A percentile compares a stretch with the other conserved stretches of the same genome.
These are phyloP conservation scores for Triticum urartu DNA, from an alignment of 176 grass and related monocot species.

Conservation along the genomic window DNA sequence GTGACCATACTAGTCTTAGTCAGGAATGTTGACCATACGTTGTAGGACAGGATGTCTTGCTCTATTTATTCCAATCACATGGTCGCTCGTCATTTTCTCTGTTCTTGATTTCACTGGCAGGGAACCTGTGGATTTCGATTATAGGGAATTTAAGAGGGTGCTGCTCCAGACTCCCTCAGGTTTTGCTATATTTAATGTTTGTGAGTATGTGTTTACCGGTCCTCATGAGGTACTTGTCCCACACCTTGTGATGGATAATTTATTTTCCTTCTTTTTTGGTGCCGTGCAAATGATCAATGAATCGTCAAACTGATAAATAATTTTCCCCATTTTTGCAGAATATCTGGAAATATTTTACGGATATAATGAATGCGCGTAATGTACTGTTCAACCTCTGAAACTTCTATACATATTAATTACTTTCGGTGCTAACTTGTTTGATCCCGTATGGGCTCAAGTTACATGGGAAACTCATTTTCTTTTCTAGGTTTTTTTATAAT, in stretches of 20 bases:
- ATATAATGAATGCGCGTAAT: not conserved
- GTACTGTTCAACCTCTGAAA: not conserved
- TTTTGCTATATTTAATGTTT: constrained; percentile 13
- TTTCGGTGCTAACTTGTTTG: not conserved
- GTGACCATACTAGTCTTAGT: no score
- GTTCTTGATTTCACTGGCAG: not conserved
- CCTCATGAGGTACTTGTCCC: not conserved
- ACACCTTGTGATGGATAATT: no score
- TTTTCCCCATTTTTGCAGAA: not conserved
- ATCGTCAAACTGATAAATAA: no score
- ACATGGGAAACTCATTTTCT: not conserved
- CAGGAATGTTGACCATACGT: no score
- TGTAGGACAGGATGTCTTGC: no score
- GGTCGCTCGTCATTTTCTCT: not conserved
- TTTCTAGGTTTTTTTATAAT: no score
- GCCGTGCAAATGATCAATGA: no score
- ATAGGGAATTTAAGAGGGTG: not conserved
- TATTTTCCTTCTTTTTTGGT: not conserved
- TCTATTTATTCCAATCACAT: no score
- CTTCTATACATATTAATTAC: not conserved
- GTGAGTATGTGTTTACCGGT: not conserved
- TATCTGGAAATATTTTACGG: not conserved
- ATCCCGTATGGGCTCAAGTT: not conserved
- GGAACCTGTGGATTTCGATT: not conserved
- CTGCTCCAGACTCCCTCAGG: constrained; percentile 1